phyloP scores from a whole-genome alignment of 495 filamentous ascomycete species.

The Aspergillus heteromorphus region DNA sequence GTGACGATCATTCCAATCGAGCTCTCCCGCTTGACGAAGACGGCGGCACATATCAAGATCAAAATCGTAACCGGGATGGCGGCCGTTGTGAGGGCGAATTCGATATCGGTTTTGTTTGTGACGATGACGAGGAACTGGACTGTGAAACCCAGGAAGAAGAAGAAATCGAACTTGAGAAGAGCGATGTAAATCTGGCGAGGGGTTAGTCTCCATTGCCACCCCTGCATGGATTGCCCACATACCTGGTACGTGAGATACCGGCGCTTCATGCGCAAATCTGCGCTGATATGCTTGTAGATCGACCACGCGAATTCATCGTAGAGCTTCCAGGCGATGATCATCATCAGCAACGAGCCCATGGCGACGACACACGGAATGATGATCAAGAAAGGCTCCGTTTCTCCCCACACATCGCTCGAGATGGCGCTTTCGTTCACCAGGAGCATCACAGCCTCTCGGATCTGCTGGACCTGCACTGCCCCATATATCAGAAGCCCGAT shows the following conservation, averaged over 20 bases:
- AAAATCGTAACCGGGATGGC: slow-evolving; percentile 86
- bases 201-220: slow-evolving; percentile 20
- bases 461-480: slow-evolving; percentile 85
- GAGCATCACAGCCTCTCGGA: slow-evolving; percentile 58
- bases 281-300: slow-evolving; percentile 98
- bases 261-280: slow-evolving; percentile 93
- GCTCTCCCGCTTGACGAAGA: slow-evolving; percentile 77
- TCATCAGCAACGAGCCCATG: slow-evolving; percentile 64
- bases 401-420: slow-evolving; percentile 52
- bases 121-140: slow-evolving; percentile 96
- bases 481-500: slow-evolving; percentile 86
- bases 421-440: slow-evolving; percentile 37
- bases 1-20: slow-evolving; percentile 68
- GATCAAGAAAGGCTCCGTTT: slow-evolving; percentile 70
- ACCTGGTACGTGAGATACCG: slow-evolving; percentile 96
- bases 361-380: slow-evolving; percentile 82
- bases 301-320: slow-evolving; percentile 99
- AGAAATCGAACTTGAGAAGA: slow-evolving; percentile 97
- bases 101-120: slow-evolving; percentile 56
- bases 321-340: slow-evolving; percentile 80
- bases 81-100: slow-evolving; percentile 80
- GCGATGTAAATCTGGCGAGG: slow-evolving; percentile 83
- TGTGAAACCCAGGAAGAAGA: slow-evolving; percentile 98
- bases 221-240: slow-evolving; percentile 15
- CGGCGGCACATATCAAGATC: slow-evolving; percentile 79